Conservation (phyloP, 345 rosid genomes). For the Eucalyptus sideroxylon region DNA sequence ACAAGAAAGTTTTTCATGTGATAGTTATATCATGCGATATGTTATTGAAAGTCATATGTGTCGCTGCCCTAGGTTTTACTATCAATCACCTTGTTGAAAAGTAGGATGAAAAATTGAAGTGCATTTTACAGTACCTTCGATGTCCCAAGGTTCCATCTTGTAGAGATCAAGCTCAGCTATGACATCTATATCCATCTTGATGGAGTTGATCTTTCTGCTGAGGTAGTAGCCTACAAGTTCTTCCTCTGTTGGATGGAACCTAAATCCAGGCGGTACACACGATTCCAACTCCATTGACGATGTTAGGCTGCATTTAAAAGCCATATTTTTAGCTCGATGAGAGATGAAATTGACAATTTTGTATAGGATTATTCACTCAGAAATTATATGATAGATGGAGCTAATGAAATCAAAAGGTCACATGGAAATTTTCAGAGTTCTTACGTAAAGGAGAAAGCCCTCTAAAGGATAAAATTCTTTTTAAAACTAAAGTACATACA, state of each 20-base stretch:
- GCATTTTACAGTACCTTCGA: slow-evolving; percentile 35
- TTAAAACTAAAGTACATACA: not conserved
- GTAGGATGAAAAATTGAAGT: not conserved
- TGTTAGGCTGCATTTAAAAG: not conserved
- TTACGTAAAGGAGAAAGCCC: not conserved
- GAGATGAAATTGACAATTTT: not conserved
- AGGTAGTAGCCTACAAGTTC: slow-evolving; percentile 96
- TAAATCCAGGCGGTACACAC: slow-evolving; percentile 82
- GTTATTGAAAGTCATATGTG: not conserved
- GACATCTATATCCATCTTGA: slow-evolving; percentile 74
- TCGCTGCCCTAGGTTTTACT: not conserved
- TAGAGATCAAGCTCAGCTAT: slow-evolving; percentile 85
- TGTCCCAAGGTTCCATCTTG: slow-evolving; percentile 99
- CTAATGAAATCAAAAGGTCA: not conserved
- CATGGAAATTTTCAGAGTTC: not conserved
- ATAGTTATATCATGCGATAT: not conserved
- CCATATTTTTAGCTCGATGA: not conserved
- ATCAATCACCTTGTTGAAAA: not conserved
- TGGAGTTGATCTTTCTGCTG: slow-evolving; percentile 56
- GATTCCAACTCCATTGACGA: slow-evolving; percentile 34
- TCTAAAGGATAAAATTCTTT: not conserved
- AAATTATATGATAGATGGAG: not conserved
- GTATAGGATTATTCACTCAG: not conserved
- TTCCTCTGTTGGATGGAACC: slow-evolving; percentile 97
- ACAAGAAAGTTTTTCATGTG: not conserved